Evolutionary conservation across 768 basidiomycete genomes (phyloP).

Genomic region (Mycena pura): DNA sequence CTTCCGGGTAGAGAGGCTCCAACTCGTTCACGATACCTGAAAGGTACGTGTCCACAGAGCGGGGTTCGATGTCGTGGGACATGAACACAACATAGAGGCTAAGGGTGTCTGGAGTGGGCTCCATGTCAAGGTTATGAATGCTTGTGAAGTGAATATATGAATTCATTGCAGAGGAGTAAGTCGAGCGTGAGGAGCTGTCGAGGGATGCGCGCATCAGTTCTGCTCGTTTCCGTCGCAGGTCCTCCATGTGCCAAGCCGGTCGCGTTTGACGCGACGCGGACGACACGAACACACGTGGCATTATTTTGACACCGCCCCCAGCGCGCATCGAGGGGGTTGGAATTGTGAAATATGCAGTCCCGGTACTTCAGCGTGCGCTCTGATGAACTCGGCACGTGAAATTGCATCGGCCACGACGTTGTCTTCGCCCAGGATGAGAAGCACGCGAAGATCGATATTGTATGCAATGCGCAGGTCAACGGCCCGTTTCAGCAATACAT

Average conservation of each 20-base stretch:
- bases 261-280: constrained; percentile 38
- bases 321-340: neutral
- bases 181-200: no score
- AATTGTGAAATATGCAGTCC: no score
- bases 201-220: no score
- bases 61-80: no score
- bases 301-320: neutral
- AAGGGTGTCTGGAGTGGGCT: constrained; percentile 40
- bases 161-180: constrained; percentile 35
- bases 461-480: constrained; percentile 28
- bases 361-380: no score
- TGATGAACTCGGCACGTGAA: no score
- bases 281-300: neutral
- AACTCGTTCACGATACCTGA: constrained; percentile 45
- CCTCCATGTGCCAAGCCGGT: constrained; percentile 39
- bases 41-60: constrained; percentile 40
- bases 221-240: constrained; percentile 35
- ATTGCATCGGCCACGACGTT: constrained; percentile 28
- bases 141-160: constrained; percentile 34
- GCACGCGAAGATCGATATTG: constrained; percentile 18
- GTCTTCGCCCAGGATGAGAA: constrained; percentile 17
- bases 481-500: constrained; percentile 30
- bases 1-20: constrained; percentile 39
- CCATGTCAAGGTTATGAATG: constrained; percentile 28
- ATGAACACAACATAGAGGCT: constrained; percentile 39